phyloP scores from a whole-genome alignment of 495 filamentous ascomycete genomes.

The Cercophora scortea region DNA sequence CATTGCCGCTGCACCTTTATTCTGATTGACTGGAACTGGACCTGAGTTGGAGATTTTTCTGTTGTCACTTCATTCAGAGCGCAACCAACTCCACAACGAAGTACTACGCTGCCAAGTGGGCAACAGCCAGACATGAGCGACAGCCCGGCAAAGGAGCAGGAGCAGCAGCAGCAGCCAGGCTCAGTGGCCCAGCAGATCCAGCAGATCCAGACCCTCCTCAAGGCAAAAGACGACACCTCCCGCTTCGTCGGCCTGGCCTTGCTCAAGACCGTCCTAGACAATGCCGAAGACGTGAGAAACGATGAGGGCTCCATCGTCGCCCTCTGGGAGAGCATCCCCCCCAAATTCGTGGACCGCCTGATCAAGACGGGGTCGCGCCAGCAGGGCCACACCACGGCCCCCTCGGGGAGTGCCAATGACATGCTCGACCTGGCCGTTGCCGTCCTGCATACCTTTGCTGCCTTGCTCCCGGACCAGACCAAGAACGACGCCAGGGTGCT shows the following conservation, averaged over 20 bases:
- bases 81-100: too few relatives aligned
- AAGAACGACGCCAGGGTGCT: constrained; percentile 35
- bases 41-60: too few relatives aligned
- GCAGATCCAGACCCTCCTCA: constrained; percentile 41
- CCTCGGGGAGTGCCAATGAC: constrained; percentile 32
- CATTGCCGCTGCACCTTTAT: too few relatives aligned
- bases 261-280: constrained; percentile 52
- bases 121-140: too few relatives aligned
- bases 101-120: too few relatives aligned
- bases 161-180: constrained; percentile 2
- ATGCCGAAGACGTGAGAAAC: constrained; percentile 33
- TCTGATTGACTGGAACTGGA: too few relatives aligned
- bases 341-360: constrained; percentile 53
- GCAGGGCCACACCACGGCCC: not conserved
- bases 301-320: constrained; percentile 25
- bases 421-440: constrained; percentile 56
- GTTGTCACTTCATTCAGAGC: too few relatives aligned
- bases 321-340: constrained; percentile 49
- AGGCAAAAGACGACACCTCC: constrained; percentile 52
- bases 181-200: constrained; percentile 12
- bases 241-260: constrained; percentile 60
- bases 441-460: constrained; percentile 51
- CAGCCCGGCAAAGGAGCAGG: not conserved
- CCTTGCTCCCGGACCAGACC: constrained; percentile 38
- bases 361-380: constrained; percentile 39